Base-by-base conservation (phyloP, 257 asterid genomes). In the Plantago major region DNA sequence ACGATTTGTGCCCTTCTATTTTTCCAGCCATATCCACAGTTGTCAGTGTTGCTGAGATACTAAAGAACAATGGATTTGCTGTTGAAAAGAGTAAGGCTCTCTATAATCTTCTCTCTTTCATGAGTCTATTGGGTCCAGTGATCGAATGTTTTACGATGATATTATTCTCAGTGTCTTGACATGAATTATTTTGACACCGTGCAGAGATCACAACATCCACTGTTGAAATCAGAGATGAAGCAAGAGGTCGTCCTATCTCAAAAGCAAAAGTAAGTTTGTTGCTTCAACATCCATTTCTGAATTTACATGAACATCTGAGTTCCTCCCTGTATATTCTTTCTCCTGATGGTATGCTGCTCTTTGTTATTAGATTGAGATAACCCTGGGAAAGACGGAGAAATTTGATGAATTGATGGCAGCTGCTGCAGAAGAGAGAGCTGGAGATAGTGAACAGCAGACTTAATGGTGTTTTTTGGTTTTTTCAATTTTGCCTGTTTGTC, bases 171-270 rank as follows among this genome's bases (percentile, higher is more conserved):
- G n/a, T 40, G 37, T n/a, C 15, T 56, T 15, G 44, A 63, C 47
- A 50, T 47, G 47, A 33, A 26, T 17, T 8, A 14, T 12, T 42
- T 11, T 64, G n/a, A n/a, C 44, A 58, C 51, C 37, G 22, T 76
- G 79, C 82, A 88, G 96, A 81, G 81, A 83, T 85, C 62, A 76
- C 61, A 75, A 88, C 95, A 62, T 86, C 95, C 40, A 88, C 92
- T 49, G 88, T 83, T 76, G 95, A 85, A 63, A 82, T 83, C 75
- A 76, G 76, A 67, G 95, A 88, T 73, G 96, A 81, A 62, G 66
- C 88, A 19, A 78, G 90, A 71, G 92, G 93, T 10, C 76, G 92
- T 9, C 88, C 90, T 9, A 63, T 82, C 71, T 75, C 86, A 16
- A 85, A 88, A 75, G 95, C 96, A 40, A 88, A 81, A 74, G 96